Conservation (phyloP, 768 basidiomycete species). For the Suillus decipiens region DNA sequence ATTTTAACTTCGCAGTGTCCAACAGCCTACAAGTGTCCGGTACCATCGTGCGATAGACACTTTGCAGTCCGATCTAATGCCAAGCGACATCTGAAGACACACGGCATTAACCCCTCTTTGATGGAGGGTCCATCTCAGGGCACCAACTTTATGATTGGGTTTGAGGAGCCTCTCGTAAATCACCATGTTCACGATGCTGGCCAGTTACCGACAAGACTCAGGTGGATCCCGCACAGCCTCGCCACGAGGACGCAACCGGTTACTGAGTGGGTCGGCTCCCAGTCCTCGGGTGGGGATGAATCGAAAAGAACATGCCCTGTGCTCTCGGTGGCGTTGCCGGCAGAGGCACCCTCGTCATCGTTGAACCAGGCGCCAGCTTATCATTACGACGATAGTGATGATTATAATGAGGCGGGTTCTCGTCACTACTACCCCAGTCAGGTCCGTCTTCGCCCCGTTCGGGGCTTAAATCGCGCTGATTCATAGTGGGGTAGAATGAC, state of each 20-base stretch:
- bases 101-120: constrained; percentile 48
- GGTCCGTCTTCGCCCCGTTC: constrained; percentile 22
- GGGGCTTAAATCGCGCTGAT: constrained; percentile 9
- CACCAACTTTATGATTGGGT: constrained; percentile 40
- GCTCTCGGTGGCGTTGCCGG: constrained; percentile 39
- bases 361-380: constrained; percentile 33
- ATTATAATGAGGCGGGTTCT: constrained; percentile 29
- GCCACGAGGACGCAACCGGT: constrained; percentile 29
- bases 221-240: constrained; percentile 45
- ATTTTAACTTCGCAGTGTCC: constrained; percentile 11
- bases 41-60: constrained; percentile 60
- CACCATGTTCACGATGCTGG: constrained; percentile 41
- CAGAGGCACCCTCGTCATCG: constrained; percentile 34
- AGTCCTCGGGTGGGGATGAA: constrained; percentile 14
- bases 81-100: constrained; percentile 76
- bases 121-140: constrained; percentile 19
- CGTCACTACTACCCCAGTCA: constrained; percentile 38
- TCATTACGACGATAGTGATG: constrained; percentile 36
- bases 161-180: constrained; percentile 47
- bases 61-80: constrained; percentile 84
- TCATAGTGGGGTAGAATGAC: constrained; percentile 14
- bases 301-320: constrained; percentile 32
- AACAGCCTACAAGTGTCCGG: constrained; percentile 46
- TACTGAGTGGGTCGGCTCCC: constrained; percentile 29
- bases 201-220: constrained; percentile 35